Base-by-base conservation (phyloP, 768 basidiomycete genomes). In the Mycena galopus region DNA sequence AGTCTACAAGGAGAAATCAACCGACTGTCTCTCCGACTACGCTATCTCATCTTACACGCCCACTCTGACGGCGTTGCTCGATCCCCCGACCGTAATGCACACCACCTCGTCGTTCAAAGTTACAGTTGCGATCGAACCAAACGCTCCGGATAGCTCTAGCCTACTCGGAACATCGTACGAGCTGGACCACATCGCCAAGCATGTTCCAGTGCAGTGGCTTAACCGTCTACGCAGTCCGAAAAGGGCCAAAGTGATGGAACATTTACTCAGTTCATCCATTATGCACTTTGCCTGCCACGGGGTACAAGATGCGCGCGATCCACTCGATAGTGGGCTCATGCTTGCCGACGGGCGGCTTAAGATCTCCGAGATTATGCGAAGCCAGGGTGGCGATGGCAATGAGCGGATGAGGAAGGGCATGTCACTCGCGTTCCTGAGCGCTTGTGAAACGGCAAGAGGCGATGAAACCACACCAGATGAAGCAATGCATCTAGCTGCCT, bases 271-370 rank as follows among this genome's bases (percentile, higher is more conserved):
- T 27, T 62, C 51, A 56, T 63, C 56, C 82, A 50, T 50, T 4
- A n/a, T 50, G 3, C 47, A 50, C 23, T 50, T 50, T 50, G 47
- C 47, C 16, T 50, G 82, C 53, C 80, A 81, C 4, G 81, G 78
- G 11, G 71, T 72, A 35, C 77, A 84, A 39, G 74, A 83, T 51
- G 4, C 65, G 17, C 7, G n/a, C 6, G 71, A 73, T 12, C 80
- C 82, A 3, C 75, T 82, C 16, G 76, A 81, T 2, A 81, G 81
- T 65, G 72, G 65, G 17, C 57, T 81, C 27, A 16, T 75, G 16
- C 56, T 78, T 32, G 69, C 75, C 58, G 76, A 78, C 63, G 73
- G 77, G 27, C 37, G 53, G 39, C 63, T 74, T 6, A 25, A 56
- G 51, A 23, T 81, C 3, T 75, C 78, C 1, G 71, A 71, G 29